Base-by-base conservation (phyloP, 768 basidiomycete species). In the Suillus weaverae region DNA sequence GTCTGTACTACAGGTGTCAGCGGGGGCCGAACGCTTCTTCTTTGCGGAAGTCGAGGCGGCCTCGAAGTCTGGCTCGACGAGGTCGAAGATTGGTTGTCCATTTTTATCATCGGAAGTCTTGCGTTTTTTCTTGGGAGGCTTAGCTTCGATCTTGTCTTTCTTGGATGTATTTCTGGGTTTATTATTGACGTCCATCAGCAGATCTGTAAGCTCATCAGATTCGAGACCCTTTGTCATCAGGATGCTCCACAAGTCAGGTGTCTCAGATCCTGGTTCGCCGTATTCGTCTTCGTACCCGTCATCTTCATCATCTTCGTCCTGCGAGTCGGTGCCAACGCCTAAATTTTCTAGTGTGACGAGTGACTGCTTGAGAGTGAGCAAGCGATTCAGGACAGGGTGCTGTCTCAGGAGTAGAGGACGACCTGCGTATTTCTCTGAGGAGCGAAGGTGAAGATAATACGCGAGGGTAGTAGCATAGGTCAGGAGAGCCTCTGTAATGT, bases 391-490 rank as follows among this genome's bases (percentile, higher is more conserved):
- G 69, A 95, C 87, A 5, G 92, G 90, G 72, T 89, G 90, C 18
- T 81, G 77, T 72, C 84, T 86, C 62, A 94, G 83, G 44, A 85
- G 83, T 65, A 86, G 83, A 11, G 86, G 90, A 41, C 81, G 84
- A 62, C 82, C 81, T 8, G 84, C 81, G 72, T 88, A 87, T 76
- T 90, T 85, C 66, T 85, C 81, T 46, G 84, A 84, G 30, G 91
- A 81, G 20, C 92, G 87, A n/a, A 99, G 82, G 74, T 95, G 88
- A 46, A 99, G 80, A 78, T 97, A 98, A 79, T 95, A 98, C 1
- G 95, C 92, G 53, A 99, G 88, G 2, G 88, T 89, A 1, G 95
- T 92, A 22, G 92, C 84, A 72, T 99, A 99, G 10, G 95, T 94
- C 43, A 97, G 79, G 2, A 97, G 81, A 1, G 95, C 85, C 82